These are phyloP conservation scores for Wickerhamiella bombiphila DNA, from an alignment of 805 yeast genomes.

Conservation along the genomic window DNA sequence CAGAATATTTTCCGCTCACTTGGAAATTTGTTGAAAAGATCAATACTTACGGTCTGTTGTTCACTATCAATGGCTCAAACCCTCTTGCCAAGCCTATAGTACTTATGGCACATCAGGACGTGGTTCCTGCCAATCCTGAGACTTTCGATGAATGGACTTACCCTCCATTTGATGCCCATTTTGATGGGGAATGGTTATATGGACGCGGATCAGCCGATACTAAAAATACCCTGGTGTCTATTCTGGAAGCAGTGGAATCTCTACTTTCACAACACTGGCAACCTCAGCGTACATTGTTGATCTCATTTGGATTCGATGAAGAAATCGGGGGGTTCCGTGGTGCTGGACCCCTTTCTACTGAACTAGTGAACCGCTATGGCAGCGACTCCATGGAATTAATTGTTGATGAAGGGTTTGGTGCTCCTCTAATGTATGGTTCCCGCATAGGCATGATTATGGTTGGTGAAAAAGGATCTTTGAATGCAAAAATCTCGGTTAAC, in stretches of 20 bases:
- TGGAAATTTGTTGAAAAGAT: slow-evolving; percentile 35
- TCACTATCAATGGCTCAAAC: slow-evolving; percentile 45
- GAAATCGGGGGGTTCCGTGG: slow-evolving; percentile 53
- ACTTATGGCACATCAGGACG: slow-evolving; percentile 62
- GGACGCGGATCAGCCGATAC: slow-evolving; percentile 70
- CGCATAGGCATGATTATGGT: slow-evolving; percentile 42
- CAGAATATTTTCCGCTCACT: slow-evolving; percentile 40
- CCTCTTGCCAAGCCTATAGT: slow-evolving; percentile 43
- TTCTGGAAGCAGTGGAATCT: slow-evolving; percentile 49
- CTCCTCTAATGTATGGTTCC: slow-evolving; percentile 29
- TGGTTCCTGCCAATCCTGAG: slow-evolving; percentile 50
- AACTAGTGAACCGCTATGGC: slow-evolving; percentile 44
- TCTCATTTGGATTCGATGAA: slow-evolving; percentile 64
- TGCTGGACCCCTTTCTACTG: slow-evolving; percentile 37
- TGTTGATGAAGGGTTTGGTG: slow-evolving; percentile 53
- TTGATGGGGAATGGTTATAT: slow-evolving; percentile 46
- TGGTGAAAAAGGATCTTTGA: slow-evolving; percentile 49
- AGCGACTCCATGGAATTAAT: slow-evolving; percentile 43
- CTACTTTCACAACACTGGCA: slow-evolving; percentile 34
- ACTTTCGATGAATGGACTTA: slow-evolving; percentile 43
- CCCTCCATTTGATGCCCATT: slow-evolving; percentile 51
- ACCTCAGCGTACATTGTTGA: slow-evolving; percentile 43
- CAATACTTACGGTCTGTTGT: slow-evolving; percentile 45
- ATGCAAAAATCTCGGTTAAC: slow-evolving; percentile 32
- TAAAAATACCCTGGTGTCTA: slow-evolving; percentile 44